Base-by-base conservation (phyloP, 208 protist species). In the Acanthamoeba triangularis region DNA sequence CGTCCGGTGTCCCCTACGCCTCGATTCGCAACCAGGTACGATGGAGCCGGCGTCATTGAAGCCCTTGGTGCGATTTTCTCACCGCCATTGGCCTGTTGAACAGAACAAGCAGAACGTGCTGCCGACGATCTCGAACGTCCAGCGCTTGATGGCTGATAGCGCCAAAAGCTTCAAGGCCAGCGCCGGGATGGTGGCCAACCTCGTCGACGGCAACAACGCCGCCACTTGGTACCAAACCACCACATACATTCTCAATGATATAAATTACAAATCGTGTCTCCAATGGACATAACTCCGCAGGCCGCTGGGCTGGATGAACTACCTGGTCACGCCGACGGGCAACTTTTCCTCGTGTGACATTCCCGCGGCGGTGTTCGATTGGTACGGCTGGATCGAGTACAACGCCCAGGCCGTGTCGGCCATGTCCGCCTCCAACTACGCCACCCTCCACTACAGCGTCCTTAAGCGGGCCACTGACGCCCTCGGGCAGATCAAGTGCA, bases 401-500 rank as follows among this genome's bases (percentile, higher is more conserved):
- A 88, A 88, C 80, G 20, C 80, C 5, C 49, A 88, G 28, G 80
- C 49, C 11, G 11, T 25, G 0, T n/a, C 41, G 7, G 11, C 49
- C 14, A 33, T 88, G 28, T 61, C 80, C 25, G 0, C 23, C 0
- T 65, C 59, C 18, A 33, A 65, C 59, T 65, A 65, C 59, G 59
- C 59, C 23, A 28, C 52, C 1, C 80, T 63, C n/a, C 80, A 56
- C 80, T 88, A 88, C 49, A 23, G 20, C 52, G 80, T 88, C 1
- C 44, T 56, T 30, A 88, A 88, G 52, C 80, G 80, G 3, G 44
- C 80, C 41, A 88, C 80, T 3, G 80, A 88, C 52, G 80, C 80
- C 10, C 18, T 63, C 30, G 80, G 52, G 7, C 11, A 18, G 11
- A 41, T 88, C 49, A 18, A 35, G 6, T 88, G 80, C 30, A 37